Evolutionary conservation across 495 filamentous ascomycete species (phyloP).

Genomic region (Barbatosphaeria neglecta): DNA sequence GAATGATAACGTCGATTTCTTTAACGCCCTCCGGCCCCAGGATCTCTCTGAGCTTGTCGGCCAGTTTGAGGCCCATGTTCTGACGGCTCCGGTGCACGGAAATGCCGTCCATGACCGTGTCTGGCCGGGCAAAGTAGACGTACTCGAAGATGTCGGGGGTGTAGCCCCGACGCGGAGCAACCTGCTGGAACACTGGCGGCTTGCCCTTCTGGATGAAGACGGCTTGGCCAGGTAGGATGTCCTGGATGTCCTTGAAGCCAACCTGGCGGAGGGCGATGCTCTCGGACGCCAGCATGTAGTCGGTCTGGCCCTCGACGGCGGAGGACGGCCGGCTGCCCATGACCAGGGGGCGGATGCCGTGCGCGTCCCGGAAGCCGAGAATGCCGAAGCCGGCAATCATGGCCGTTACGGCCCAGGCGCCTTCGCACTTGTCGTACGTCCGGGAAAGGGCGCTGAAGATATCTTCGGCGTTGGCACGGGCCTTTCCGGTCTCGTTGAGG

Average conservation of each 20-base stretch:
- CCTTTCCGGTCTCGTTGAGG: slow-evolving; percentile 90
- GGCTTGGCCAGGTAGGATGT: slow-evolving; percentile 84
- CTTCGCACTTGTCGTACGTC: slow-evolving; percentile 69
- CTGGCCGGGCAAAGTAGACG: slow-evolving; percentile 76
- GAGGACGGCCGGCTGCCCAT: slow-evolving; percentile 61
- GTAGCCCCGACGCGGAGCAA: slow-evolving; percentile 59
- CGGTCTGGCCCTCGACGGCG: slow-evolving; percentile 52
- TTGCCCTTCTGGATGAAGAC: slow-evolving; percentile 85
- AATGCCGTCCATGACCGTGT: slow-evolving; percentile 87
- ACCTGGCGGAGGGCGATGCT: slow-evolving; percentile 82
- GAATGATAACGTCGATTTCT: slow-evolving; percentile 66
- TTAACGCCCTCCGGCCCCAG: slow-evolving; percentile 65
- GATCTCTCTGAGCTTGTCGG: slow-evolving; percentile 60
- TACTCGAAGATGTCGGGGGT: slow-evolving; percentile 94
- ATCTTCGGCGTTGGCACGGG: slow-evolving; percentile 84
- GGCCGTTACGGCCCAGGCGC: slow-evolving; percentile 64
- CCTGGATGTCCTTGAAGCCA: slow-evolving; percentile 68
- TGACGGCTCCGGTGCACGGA: slow-evolving; percentile 79
- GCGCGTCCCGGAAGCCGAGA: slow-evolving; percentile 71
- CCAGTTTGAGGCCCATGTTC: slow-evolving; percentile 85
- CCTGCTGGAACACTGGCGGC: slow-evolving; percentile 64
- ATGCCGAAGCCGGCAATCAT: slow-evolving; percentile 94
- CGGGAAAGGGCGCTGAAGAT: slow-evolving; percentile 65
- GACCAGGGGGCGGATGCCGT: slow-evolving; percentile 84
- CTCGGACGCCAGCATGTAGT: slow-evolving; percentile 98